These are phyloP conservation scores for Lasiosphaeria ovina DNA, from an alignment of 495 filamentous ascomycete genomes.

Conservation along the genomic window DNA sequence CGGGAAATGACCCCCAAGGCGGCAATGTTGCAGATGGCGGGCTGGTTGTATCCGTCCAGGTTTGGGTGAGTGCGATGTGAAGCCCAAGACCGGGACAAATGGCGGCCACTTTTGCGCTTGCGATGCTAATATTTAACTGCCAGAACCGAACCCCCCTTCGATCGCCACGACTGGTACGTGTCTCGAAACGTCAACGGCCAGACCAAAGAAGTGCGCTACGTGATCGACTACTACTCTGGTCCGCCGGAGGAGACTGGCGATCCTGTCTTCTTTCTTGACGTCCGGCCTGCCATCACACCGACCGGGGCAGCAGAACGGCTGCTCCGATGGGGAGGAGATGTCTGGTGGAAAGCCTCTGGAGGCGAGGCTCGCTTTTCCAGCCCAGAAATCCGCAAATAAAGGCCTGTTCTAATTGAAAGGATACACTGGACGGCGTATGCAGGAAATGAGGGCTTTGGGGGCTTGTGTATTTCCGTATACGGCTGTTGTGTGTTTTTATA, in stretches of 20 bases:
- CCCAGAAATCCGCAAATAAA: too few relatives aligned
- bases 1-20: conserved; percentile 90
- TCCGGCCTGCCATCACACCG: conserved; percentile 91
- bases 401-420: conserved; percentile 10
- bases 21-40: conserved; percentile 71
- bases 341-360: conserved; percentile 89
- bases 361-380: conserved; percentile 46
- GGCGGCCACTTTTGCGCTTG: background rate
- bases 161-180: conserved; percentile 97
- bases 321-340: conserved; percentile 86
- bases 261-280: conserved; percentile 95
- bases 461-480: too few relatives aligned
- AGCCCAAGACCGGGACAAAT: background rate
- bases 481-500: too few relatives aligned
- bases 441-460: too few relatives aligned
- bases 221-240: conserved; percentile 96
- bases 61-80: conserved; percentile 58
- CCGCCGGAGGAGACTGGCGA: conserved; percentile 84
- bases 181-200: conserved; percentile 60
- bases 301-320: conserved; percentile 77
- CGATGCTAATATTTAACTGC: background rate
- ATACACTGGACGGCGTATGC: background rate
- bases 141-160: conserved; percentile 84
- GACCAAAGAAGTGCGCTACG: conserved; percentile 79
- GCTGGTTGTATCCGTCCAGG: conserved; percentile 71